A percentile compares a stretch with the other conserved stretches of the same genome.
These are phyloP conservation scores for Rickenella mellea DNA, from an alignment of 768 basidiomycete species.

Conservation along the genomic window DNA sequence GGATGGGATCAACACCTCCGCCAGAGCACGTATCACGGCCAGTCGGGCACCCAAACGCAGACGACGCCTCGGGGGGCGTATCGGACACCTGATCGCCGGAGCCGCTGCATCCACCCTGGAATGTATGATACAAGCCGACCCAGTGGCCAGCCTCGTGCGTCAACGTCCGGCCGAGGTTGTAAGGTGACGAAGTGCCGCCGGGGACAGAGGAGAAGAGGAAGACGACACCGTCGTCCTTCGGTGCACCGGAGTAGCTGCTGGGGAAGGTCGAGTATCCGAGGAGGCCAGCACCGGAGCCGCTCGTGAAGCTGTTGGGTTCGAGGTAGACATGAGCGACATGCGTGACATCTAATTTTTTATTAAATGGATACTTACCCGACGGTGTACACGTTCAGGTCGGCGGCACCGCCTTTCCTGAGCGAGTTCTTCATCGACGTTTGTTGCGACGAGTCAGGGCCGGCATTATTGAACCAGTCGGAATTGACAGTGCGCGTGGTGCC, in stretches of 20 bases:
- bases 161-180: conserved; percentile 31
- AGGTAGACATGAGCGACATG: no score
- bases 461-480: conserved; percentile 16
- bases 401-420: conserved; percentile 21
- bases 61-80: conserved; percentile 35
- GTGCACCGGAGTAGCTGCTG: conserved; percentile 14
- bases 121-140: conserved; percentile 51
- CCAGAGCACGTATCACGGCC: conserved; percentile 19
- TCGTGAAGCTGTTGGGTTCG: no score
- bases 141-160: conserved; percentile 57
- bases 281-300: conserved; percentile 22
- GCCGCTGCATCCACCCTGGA: conserved; percentile 38
- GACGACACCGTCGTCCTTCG: conserved; percentile 28
- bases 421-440: conserved; percentile 25
- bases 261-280: conserved; percentile 31
- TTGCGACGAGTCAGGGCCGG: conserved; percentile 17
- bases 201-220: conserved; percentile 30
- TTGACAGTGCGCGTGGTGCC: conserved; percentile 10
- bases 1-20: conserved; percentile 29
- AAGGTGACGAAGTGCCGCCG: conserved; percentile 31
- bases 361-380: conserved; percentile 24
- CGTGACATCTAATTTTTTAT: no score
- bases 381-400: conserved; percentile 28
- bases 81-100: conserved; percentile 34
- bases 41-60: conserved; percentile 28